Evolutionary conservation across 805 yeast species (phyloP).

Genomic region (Kazachstania bromeliacearum): DNA sequence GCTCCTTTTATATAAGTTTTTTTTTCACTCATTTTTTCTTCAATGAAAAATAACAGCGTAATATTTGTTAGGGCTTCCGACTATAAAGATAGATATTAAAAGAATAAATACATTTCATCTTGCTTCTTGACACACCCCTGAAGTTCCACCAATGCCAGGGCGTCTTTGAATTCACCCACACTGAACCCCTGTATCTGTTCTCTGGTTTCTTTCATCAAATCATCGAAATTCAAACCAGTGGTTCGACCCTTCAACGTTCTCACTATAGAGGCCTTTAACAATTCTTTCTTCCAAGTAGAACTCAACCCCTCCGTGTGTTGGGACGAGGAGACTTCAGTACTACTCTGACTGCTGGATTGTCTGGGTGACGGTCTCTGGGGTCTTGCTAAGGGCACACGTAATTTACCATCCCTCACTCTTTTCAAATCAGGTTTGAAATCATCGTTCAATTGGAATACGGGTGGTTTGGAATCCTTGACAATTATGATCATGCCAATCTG

Average conservation of each 20-base stretch:
- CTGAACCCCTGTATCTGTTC: slow-evolving; percentile 19
- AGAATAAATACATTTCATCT: no score
- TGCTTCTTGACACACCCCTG: slow-evolving; percentile 6
- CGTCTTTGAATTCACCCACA: slow-evolving; percentile 28
- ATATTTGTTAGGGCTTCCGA: no score
- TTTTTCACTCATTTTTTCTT: no score
- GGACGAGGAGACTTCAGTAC: background rate
- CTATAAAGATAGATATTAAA: no score
- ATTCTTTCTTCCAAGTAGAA: slow-evolving; percentile 23
- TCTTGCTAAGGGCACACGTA: slow-evolving; percentile 14
- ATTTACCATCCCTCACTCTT: slow-evolving; percentile 15
- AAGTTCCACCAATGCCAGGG: slow-evolving; percentile 9
- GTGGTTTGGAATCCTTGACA: slow-evolving; percentile 1
- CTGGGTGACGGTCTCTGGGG: background rate
- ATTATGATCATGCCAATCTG: slow-evolving; percentile 9
- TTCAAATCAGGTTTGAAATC: slow-evolving; percentile 16
- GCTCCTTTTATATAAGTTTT: no score
- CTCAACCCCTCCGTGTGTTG: slow-evolving; percentile 18
- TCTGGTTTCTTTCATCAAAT: slow-evolving; percentile 9
- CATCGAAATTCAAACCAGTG: slow-evolving; percentile 8
- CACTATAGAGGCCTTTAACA: slow-evolving; percentile 20
- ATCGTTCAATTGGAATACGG: slow-evolving; percentile 12
- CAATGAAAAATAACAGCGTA: no score
- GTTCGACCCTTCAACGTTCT: slow-evolving; percentile 16
- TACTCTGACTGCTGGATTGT: background rate